Evolutionary conservation across 1,139 yeast genomes (phyloP).

Genomic region (Candida sojae): DNA sequence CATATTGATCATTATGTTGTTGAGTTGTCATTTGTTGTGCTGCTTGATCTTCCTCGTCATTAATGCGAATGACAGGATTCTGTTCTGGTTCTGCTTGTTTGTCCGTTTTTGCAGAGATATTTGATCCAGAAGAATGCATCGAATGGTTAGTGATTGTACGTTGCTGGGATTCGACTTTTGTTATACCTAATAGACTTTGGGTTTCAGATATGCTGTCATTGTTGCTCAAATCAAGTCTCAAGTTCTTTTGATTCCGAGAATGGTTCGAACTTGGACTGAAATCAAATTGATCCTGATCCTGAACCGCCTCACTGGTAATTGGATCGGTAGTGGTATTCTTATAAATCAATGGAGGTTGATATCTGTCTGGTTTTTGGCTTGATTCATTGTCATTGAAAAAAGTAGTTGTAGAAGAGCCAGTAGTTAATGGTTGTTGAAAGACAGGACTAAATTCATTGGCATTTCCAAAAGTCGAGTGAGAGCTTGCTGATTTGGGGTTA

Average conservation of each 20-base stretch:
- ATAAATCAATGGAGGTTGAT: background rate
- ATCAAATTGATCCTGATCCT: constrained; percentile 1
- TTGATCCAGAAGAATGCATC: constrained; percentile 1
- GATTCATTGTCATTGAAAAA: constrained; percentile 2
- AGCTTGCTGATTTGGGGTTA: constrained; percentile 7
- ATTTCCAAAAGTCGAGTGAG: constrained; percentile 8
- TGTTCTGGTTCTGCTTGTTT: background rate
- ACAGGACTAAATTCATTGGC: constrained; percentile 6
- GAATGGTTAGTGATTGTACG: constrained; percentile 1
- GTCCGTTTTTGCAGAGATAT: background rate
- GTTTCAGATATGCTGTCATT: constrained; percentile 5
- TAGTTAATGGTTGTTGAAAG: constrained; percentile 4
- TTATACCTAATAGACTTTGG: constrained; percentile 4
- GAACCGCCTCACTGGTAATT: background rate
- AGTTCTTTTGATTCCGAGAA: constrained; percentile 31
- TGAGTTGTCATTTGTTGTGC: background rate
- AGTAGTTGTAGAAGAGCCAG: constrained; percentile 4
- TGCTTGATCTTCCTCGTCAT: background rate
- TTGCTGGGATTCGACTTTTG: constrained; percentile 1
- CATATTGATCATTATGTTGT: background rate
- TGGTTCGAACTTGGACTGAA: constrained; percentile 8
- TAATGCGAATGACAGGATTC: background rate
- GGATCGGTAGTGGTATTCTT: constrained; percentile 1
- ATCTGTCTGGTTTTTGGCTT: background rate
- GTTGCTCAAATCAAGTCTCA: constrained; percentile 26